phyloP scores from a whole-genome alignment of 2,329 filamentous ascomycete genomes.

The Phialocephala sp. region DNA sequence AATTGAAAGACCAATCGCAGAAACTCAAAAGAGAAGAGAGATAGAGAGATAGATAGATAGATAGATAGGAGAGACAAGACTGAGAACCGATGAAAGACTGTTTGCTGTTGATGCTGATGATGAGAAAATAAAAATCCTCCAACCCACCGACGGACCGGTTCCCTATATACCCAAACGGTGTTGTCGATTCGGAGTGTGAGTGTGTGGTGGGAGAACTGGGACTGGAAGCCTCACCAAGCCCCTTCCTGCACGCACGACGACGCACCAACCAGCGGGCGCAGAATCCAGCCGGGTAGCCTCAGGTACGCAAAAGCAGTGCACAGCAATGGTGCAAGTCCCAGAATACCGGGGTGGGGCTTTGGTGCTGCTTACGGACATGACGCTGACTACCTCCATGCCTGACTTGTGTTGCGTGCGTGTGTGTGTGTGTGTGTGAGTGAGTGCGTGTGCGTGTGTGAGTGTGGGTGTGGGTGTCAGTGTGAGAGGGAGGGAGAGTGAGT shows the following conservation, averaged over 20 bases:
- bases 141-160: constrained; percentile 14
- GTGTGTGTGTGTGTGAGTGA: not conserved
- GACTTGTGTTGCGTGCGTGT: not conserved
- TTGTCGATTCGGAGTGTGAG: constrained; percentile 2
- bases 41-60: not conserved
- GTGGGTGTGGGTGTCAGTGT: not conserved
- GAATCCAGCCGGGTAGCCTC: not conserved
- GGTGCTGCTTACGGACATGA: constrained; percentile 1
- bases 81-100: constrained; percentile 13
- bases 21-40: not conserved
- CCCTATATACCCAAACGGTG: not conserved
- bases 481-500: too few species aligned
- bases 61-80: not conserved
- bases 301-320: not conserved
- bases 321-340: not conserved
- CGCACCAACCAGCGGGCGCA: not conserved
- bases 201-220: too few species aligned
- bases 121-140: constrained; percentile 16
- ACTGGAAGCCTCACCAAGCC: constrained; percentile 7
- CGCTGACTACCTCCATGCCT: not conserved
- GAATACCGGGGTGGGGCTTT: not conserved
- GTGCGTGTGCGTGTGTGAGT: not conserved
- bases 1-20: too few species aligned
- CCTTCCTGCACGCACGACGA: not conserved
- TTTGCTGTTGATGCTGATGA: constrained; percentile 15